Evolutionary conservation across 177 flowering plant species (phyloP), one percentile per base, ranked within the genome.

Genomic region (Tripterygium wilfordii): DNA sequence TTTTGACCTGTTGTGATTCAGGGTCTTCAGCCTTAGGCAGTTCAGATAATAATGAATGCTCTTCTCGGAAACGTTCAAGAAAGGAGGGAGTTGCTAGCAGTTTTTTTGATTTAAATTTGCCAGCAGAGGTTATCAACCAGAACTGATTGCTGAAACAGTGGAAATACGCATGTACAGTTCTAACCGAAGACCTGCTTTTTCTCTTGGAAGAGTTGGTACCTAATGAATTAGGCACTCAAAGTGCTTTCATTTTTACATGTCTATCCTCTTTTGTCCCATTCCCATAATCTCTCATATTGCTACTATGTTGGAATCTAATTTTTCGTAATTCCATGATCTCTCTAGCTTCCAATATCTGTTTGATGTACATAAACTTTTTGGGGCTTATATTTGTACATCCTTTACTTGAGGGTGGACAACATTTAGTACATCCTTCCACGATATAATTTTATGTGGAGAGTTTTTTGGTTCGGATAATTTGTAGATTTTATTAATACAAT

Each of bases 51-150:
- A 61, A 56, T 53, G 77, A 76, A 45, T 71, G 74, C 57, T 62
- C 82, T 31, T 58, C 81, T 24, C 57, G 69, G 51, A 88, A 88
- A 63, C 94, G 90, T 12, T 54, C 86, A 29, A 74, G 72, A 59
- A 73, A 64, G 69, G 83, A 57, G 27, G 49, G 61, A 41, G 50
- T 53, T 16, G 70, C 66, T 9, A 68, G 70, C 40, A 51, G 52
- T 17, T 49, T 61, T 15, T 63, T 88, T 35, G 89, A 88, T 66
- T 76, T 88, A 49, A 84, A 88, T 67, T 51, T 82, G 55, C 89
- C 92, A 10, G 78, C 89, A 8, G 85, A 79, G 60, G 72, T 67
- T 21, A 22, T 67, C 4, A 76, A 79, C 58, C 64, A 65, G 60
- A 61, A 65, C 30, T 73, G 64, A 70, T 43, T 20, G 15, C 20